Percentiles rank a stretch among this genome's conserved stretches.
Evolutionary conservation across 2,329 filamentous ascomycete genomes (phyloP).

Genomic region (Diaporthe ampelina): DNA sequence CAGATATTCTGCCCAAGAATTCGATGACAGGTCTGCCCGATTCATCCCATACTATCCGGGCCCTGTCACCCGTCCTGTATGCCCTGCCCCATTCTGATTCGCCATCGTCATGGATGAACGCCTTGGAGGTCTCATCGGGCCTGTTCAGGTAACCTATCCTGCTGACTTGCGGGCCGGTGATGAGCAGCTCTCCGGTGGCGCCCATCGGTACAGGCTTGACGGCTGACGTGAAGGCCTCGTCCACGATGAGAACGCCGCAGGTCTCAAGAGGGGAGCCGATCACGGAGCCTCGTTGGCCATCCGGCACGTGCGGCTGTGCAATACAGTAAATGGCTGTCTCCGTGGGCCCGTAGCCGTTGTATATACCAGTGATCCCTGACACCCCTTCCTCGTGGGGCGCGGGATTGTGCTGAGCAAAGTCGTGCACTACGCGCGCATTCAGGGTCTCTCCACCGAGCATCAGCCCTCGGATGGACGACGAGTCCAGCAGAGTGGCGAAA

Average conservation of each 20-base stretch:
- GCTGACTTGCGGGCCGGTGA: constrained; percentile 43
- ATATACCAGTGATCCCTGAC: constrained; percentile 40
- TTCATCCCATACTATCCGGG: constrained; percentile 40
- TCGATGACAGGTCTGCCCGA: constrained; percentile 45
- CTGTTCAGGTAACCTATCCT: constrained; percentile 39
- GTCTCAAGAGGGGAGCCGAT: constrained; percentile 53
- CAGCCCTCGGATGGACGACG: constrained; percentile 45
- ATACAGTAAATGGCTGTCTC: constrained; percentile 47
- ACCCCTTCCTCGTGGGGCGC: constrained; percentile 30
- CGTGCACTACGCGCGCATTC: constrained; percentile 50
- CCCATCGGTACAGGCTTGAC: constrained; percentile 41
- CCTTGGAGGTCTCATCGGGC: constrained; percentile 36
- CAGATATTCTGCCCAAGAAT: constrained; percentile 43
- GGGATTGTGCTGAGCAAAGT: constrained; percentile 46
- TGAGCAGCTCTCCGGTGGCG: constrained; percentile 43
- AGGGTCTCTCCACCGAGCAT: constrained; percentile 54
- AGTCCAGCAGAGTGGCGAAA: constrained; percentile 45
- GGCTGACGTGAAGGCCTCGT: constrained; percentile 38
- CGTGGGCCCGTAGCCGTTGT: constrained; percentile 49
- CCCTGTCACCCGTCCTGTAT: constrained; percentile 44
- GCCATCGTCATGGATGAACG: constrained; percentile 37
- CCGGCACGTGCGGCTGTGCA: constrained; percentile 43
- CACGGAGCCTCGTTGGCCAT: constrained; percentile 50
- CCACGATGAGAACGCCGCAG: constrained; percentile 51
- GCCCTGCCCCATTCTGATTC: constrained; percentile 26